Evolutionary conservation across 352 stramenopile species (phyloP), one percentile per base, ranked within the genome.

Genomic region (Globisporangium canariense): DNA sequence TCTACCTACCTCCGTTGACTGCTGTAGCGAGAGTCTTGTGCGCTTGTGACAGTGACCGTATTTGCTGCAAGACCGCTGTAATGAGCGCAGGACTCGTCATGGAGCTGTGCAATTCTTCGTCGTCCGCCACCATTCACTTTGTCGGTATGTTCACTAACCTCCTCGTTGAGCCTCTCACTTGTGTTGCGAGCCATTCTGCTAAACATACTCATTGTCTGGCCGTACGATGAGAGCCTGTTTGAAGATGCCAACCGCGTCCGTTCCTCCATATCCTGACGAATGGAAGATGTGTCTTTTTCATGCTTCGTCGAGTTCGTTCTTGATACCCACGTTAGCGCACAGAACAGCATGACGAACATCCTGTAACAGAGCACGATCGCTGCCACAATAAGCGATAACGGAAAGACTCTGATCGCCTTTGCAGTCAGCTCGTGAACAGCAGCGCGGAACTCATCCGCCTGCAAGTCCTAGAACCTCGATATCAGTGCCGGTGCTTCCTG

Each of bases 381-480:
- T 14, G 20, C 30, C 10, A 50, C 20, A 14, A 13, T 20, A 5
- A 64, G 46, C 34, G 58, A 38, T 4, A 64, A 20, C n/a, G 58
- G 46, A 20, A 50, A 34, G 10, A 50, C 58, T 8, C 46, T 46
- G 8, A 64, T 34, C 20, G 18, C 22, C 20, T 57, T 18, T 20
- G 16, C 14, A 13, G 43, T 20, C 8, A 57, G 40, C 30, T 56
- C 46, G 20, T 56, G 46, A 16, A 64, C 14, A 4, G 18, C n/a
- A 20, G 25, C 32, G 7, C 32, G 58, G 36, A 64, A 64, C 20
- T 64, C 58, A 16, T 64, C n/a, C 28, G 58, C 58, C n/a, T 64
- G 58, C 13, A 64, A 40, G 9, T 43, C 58, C 4, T 49, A 46
- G 22, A 62, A 53, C 3, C 28, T 38, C 25, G 40, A n/a, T 16